Evolutionary conservation across 495 filamentous ascomycete genomes (phyloP), one percentile per base, ranked within the genome.

Genomic region (Thozetella sp.): DNA sequence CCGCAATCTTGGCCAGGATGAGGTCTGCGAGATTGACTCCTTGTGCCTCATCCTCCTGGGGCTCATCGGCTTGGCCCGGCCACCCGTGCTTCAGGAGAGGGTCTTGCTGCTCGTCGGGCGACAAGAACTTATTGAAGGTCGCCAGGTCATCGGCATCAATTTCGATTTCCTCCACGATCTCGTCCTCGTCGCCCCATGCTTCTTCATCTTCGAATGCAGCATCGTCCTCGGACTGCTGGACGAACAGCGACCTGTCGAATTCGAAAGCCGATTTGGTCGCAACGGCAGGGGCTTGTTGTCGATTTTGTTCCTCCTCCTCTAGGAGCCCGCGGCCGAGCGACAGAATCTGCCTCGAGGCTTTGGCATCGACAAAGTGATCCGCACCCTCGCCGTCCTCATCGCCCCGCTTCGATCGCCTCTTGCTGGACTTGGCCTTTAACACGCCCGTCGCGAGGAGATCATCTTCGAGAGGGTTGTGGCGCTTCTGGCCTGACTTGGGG

Each of bases 1-100:
- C 88, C 12, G 93, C 93, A 66, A 99, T 99, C 76, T 96, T 97
- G 64, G 92, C 86, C 15, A 99, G 76, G 55, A 97, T 97, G 54
- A 98, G 74, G 65, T 95, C 95, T 26, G 96, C 91, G 53, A 99
- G 81, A 67, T 97, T 94, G 55, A 90, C 92, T 12, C 86, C 83
- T 51, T 80, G 76, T 12, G 77, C 78, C 57, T 79, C 77, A 43
- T 83, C 76, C 46, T 79, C 76, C 19, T 71, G 71, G n/a, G 67
- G 72, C 3, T 74, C 74, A 3, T 75, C 75, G 26, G 67, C 70
- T 46, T 75, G 74, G 25, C 63, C 53, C 53, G 76, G 73, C 81
- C 82, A 80, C 17, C 80, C 80, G 45, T 77, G 69, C 46, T 75
- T 76, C 51, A 86, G 64, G 52, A 86, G 71, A 1, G 79, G 76